phyloP scores from a whole-genome alignment of 495 filamentous ascomycete genomes.

The Parathielavia hyrcaniae region DNA sequence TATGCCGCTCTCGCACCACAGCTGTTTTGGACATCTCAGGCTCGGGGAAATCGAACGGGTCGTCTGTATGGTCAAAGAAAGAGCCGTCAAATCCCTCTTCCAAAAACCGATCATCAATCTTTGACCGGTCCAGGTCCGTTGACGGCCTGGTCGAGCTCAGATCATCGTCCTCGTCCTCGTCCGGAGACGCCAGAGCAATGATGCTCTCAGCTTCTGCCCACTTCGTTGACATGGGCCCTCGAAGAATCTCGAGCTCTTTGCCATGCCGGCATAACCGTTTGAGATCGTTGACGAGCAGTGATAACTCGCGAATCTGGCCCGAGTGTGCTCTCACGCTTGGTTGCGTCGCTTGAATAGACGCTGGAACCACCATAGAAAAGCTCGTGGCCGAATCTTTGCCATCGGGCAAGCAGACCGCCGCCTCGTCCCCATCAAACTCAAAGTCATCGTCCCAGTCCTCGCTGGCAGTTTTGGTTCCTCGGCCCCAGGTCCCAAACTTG shows the following conservation, averaged over 20 bases:
- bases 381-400: slow-evolving; percentile 43
- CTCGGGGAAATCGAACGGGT: slow-evolving; percentile 34
- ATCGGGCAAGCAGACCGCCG: slow-evolving; percentile 30
- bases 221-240: slow-evolving; percentile 55
- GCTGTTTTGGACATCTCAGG: slow-evolving; percentile 38
- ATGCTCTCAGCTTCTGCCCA: slow-evolving; percentile 88
- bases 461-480: slow-evolving; percentile 73
- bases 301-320: slow-evolving; percentile 79
- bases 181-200: slow-evolving; percentile 75
- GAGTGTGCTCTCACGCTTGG: slow-evolving; percentile 80
- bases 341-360: slow-evolving; percentile 76
- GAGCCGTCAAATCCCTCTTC: slow-evolving; percentile 50
- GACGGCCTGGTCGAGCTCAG: slow-evolving; percentile 26
- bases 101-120: slow-evolving; percentile 50
- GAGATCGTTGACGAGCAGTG: slow-evolving; percentile 60
- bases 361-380: slow-evolving; percentile 67
- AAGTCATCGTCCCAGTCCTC: slow-evolving; percentile 88
- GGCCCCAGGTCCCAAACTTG: slow-evolving; percentile 85
- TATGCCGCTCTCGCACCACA: slow-evolving; percentile 39
- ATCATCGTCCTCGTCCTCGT: slow-evolving; percentile 56
- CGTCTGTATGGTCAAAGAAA: slow-evolving; percentile 31
- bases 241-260: slow-evolving; percentile 57
- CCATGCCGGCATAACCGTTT: slow-evolving; percentile 71
- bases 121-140: slow-evolving; percentile 28
- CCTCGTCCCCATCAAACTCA: slow-evolving; percentile 56